These are phyloP conservation scores for Gentiana dahurica DNA, from an alignment of 257 asterid genomes.

Conservation along the genomic window DNA sequence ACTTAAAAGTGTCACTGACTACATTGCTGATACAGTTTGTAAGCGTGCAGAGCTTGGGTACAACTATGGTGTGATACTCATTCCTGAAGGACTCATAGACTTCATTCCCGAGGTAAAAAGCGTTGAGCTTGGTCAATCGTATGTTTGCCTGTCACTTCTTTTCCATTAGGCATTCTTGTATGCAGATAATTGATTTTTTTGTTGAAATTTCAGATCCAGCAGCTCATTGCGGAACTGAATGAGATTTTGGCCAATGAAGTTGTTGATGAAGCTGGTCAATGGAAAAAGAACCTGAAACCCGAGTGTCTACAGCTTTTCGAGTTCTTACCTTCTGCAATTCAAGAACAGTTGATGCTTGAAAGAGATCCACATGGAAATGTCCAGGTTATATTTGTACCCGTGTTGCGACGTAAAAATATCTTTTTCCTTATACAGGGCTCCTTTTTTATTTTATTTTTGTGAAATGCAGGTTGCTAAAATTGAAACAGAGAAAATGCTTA, in stretches of 20 bases:
- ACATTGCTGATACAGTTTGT: slow-evolving; percentile 73
- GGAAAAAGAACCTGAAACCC: slow-evolving; percentile 77
- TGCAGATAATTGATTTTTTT: neutral
- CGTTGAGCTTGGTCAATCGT: neutral
- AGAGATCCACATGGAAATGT: slow-evolving; percentile 99
- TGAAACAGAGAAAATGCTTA: slow-evolving; percentile 94
- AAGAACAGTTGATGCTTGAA: slow-evolving; percentile 93
- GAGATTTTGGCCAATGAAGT: slow-evolving; percentile 91
- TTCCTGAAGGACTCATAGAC: slow-evolving; percentile 98
- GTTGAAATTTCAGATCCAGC: slow-evolving; percentile 63
- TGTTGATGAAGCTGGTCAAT: slow-evolving; percentile 88
- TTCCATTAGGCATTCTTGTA: neutral
- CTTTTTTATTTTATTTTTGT: slow-evolving; percentile 3
- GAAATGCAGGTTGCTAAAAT: slow-evolving; percentile 79
- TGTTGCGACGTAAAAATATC: neutral
- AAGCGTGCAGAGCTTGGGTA: slow-evolving; percentile 85
- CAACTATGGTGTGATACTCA: slow-evolving; percentile 95
- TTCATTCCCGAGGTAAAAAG: slow-evolving; percentile 90
- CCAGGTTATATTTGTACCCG: slow-evolving; percentile 36
- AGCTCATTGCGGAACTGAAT: slow-evolving; percentile 82
- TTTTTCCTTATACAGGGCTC: neutral
- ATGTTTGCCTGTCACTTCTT: neutral
- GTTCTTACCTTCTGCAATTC: slow-evolving; percentile 73
- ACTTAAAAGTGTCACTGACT: slow-evolving; percentile 72
- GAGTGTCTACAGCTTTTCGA: slow-evolving; percentile 76